These are phyloP conservation scores for Aspergillus ruber DNA, from an alignment of 2,329 filamentous ascomycete genomes.

Conservation along the genomic window DNA sequence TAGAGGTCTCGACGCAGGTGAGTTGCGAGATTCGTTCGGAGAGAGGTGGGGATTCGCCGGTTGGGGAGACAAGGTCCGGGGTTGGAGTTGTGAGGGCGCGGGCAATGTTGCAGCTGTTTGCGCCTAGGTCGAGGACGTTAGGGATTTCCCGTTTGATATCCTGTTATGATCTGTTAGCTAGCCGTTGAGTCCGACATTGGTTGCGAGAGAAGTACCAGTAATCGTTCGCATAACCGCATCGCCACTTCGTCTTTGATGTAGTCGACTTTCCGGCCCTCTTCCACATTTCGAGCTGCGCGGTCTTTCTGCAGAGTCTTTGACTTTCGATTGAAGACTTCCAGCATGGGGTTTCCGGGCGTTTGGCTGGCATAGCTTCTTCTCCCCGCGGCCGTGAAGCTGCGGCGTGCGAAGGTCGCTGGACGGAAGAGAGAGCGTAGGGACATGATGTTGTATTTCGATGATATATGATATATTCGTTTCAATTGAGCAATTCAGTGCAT, in stretches of 20 bases:
- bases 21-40: constrained; percentile 66
- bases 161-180: constrained; percentile 35
- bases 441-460: constrained; percentile 12
- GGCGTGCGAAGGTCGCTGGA: constrained; percentile 11
- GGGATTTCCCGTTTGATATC: constrained; percentile 89
- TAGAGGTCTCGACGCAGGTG: constrained; percentile 75
- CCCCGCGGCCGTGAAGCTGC: constrained; percentile 8
- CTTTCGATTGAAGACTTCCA: constrained; percentile 85
- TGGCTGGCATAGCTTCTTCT: constrained; percentile 66
- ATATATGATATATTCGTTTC: neutral
- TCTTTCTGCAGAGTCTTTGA: constrained; percentile 91
- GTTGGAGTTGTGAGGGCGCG: constrained; percentile 67
- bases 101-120: constrained; percentile 92
- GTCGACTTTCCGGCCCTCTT: constrained; percentile 72
- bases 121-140: constrained; percentile 81
- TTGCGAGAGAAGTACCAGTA: constrained; percentile 57
- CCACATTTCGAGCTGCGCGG: constrained; percentile 64
- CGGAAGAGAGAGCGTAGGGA: constrained; percentile 16
- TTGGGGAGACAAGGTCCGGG: constrained; percentile 50
- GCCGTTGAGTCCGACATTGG: neutral
- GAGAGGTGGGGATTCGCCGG: constrained; percentile 47
- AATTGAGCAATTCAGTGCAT: neutral
- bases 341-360: constrained; percentile 66
- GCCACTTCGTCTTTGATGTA: constrained; percentile 94
- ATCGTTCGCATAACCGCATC: constrained; percentile 70